A percentile compares a stretch with the other conserved stretches of the same genome.
Evolutionary conservation across 805 yeast genomes (phyloP).

Genomic region (Candida mattraensis): DNA sequence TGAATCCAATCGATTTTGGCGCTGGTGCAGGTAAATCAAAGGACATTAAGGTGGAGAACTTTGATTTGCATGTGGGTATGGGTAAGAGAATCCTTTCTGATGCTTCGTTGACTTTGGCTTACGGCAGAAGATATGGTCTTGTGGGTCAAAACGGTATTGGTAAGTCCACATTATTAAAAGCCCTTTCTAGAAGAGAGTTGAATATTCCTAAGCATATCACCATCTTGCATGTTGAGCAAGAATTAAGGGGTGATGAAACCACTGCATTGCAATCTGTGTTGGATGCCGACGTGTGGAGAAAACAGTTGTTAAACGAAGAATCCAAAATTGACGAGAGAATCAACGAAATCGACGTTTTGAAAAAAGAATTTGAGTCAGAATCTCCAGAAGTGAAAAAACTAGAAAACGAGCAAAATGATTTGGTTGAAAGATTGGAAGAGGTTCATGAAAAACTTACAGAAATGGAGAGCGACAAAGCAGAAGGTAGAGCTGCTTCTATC

Average conservation of each 20-base stretch:
- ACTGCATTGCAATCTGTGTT: slow-evolving; percentile 91
- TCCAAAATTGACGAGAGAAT: slow-evolving; percentile 69
- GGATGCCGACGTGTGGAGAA: slow-evolving; percentile 99
- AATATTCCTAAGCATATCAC: slow-evolving; percentile 94
- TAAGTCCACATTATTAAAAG: slow-evolving; percentile 90
- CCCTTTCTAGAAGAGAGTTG: slow-evolving; percentile 90
- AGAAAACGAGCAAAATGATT: slow-evolving; percentile 88
- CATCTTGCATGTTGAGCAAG: slow-evolving; percentile 96
- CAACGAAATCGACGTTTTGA: slow-evolving; percentile 67
- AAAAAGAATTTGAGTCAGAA: slow-evolving; percentile 71
- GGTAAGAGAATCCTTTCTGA: slow-evolving; percentile 91
- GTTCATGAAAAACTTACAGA: slow-evolving; percentile 81
- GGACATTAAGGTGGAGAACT: slow-evolving; percentile 89
- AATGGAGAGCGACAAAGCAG: slow-evolving; percentile 97
- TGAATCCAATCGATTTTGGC: slow-evolving; percentile 91
- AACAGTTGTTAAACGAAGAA: slow-evolving; percentile 79
- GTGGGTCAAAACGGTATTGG: slow-evolving; percentile 99
- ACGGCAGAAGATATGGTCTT: slow-evolving; percentile 94
- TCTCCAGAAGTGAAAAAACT: slow-evolving; percentile 72
- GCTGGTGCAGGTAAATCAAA: slow-evolving; percentile 94
- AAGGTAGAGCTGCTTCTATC: slow-evolving; percentile 93
- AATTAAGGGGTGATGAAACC: slow-evolving; percentile 89
- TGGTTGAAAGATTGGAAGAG: slow-evolving; percentile 74
- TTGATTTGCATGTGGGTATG: slow-evolving; percentile 93
- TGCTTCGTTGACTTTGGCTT: slow-evolving; percentile 80